Percentiles rank a stretch among this genome's conserved stretches.
Conservation (phyloP, 305 asterid species). For the Striga hermonthica region DNA sequence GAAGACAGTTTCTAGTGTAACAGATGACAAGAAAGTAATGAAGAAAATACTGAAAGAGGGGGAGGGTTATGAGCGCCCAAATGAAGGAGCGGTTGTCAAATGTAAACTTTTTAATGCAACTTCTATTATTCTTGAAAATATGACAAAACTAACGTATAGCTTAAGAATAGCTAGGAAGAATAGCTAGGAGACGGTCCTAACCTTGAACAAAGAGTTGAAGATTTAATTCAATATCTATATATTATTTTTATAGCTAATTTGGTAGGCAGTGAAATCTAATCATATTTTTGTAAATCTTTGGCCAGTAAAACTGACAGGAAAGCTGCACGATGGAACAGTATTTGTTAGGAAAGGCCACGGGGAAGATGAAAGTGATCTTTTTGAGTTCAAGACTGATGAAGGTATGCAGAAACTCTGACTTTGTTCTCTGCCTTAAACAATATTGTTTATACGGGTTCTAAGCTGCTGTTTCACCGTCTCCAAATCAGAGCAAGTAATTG, state of each 20-base stretch:
- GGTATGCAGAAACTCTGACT: constrained; percentile 35
- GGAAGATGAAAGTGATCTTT: constrained; percentile 54
- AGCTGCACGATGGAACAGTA: constrained; percentile 68
- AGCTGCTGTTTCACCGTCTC: background rate
- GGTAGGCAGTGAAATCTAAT: constrained; percentile 20
- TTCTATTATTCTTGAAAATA: background rate
- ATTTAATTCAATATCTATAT: too few relatives aligned
- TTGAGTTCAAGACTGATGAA: constrained; percentile 75
- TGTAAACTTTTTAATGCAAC: constrained; percentile 30
- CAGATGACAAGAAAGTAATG: constrained; percentile 78
- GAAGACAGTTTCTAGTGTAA: constrained; percentile 71
- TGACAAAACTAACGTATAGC: background rate
- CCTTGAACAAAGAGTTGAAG: too few relatives aligned
- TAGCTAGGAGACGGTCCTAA: too few relatives aligned
- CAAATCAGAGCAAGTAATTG: constrained; percentile 76
- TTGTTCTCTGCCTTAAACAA: background rate
- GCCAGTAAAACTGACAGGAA: constrained; percentile 79
- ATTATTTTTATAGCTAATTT: background rate
- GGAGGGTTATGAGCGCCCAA: constrained; percentile 78
- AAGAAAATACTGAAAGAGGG: constrained; percentile 79
- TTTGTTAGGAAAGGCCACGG: constrained; percentile 61
- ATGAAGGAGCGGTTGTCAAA: constrained; percentile 80
- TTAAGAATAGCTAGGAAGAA: background rate
- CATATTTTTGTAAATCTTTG: background rate
- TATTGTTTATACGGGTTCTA: background rate